Base-by-base conservation (phyloP, 805 yeast species). In the Maudiozyma saulgeensis region DNA sequence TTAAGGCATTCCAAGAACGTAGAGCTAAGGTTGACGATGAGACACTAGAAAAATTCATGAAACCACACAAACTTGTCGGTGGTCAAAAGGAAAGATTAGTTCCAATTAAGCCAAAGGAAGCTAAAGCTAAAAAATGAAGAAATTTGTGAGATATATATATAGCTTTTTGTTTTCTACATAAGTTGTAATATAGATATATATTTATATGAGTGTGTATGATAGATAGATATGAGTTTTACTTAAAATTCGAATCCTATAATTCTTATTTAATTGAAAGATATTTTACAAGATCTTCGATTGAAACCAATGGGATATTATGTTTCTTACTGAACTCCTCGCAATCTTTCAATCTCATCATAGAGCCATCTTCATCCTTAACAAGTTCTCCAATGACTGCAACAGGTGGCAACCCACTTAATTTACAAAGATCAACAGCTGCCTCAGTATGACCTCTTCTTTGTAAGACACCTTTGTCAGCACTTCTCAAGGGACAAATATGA, bases 401-500 rank as follows among this genome's bases (percentile, higher is more conserved):
- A 1, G 93, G 95, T 54, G 79, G 78, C 57, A 86, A 73, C 0
- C 88, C 89, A 6, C 91, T 76, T 60, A 90, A 73, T 60, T 72
- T 70, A 63, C 96, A 82, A 54, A 93, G 74, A 63, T 91, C 96
- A 8, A 93, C 95, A 26, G 88, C 89, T 16, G 99, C 98, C 70
- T 93, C 99, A 11, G 99, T 93, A 66, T 93, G 99, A 15, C 99
- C 99, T 50, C 86, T 74, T 73, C 99, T 84, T 45, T 72, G 70
- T 49, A 81, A 72, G 50, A 93, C 80, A 47, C 95, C 82, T 0
- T 96, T 96, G 23, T 85, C 85, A 19, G 76, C 85, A 2, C 98
- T 98, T 58, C 98, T 77, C 58, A 93, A 75, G 2, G 99, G 99
- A 55, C 91, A 79, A 31, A 93, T 72, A 63, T 93, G 99, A 16